Percentiles rank a stretch among this genome's conserved stretches.
phyloP scores from a whole-genome alignment of 116 monocot species.

The Phalaenopsis hybrid region DNA sequence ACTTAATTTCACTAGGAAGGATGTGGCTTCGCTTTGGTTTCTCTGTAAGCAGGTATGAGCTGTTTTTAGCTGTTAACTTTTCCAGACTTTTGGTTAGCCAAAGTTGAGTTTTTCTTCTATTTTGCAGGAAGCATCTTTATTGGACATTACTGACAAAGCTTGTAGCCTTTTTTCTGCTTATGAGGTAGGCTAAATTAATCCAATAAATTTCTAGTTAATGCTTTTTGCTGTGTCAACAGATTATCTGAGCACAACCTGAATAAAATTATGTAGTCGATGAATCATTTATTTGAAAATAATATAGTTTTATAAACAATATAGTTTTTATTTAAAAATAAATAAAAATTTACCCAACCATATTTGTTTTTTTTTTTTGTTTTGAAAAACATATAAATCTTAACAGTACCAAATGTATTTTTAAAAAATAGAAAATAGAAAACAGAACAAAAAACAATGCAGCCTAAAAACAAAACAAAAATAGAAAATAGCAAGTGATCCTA shows the following conservation, averaged over 20 bases:
- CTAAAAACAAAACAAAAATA: too few relatives aligned
- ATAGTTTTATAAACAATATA: too few relatives aligned
- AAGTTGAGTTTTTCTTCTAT: neutral
- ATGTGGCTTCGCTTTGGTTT: slow-evolving; percentile 92
- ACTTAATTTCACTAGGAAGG: slow-evolving; percentile 74
- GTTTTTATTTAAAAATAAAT: too few relatives aligned
- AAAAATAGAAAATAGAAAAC: too few relatives aligned
- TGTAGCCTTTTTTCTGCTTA: slow-evolving; percentile 70
- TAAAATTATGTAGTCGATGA: neutral
- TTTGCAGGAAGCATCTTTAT: slow-evolving; percentile 89
- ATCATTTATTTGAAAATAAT: neutral
- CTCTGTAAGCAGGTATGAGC: slow-evolving; percentile 89
- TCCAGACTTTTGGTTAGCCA: neutral
- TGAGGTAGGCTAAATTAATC: slow-evolving; percentile 48
- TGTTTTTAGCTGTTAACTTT: neutral
- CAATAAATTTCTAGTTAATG: neutral
- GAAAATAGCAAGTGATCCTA: too few relatives aligned
- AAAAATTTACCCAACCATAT: too few relatives aligned
- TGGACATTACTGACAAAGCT: slow-evolving; percentile 87
- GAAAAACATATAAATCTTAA: too few relatives aligned
- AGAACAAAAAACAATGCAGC: too few relatives aligned
- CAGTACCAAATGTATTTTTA: too few relatives aligned
- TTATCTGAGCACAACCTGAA: neutral
- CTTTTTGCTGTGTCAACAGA: neutral
- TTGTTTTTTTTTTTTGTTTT: too few relatives aligned